Evolutionary conservation across 176 grass and related monocot genomes (phyloP), one percentile per base, ranked within the genome.

Genomic region (Otatea glauca): DNA sequence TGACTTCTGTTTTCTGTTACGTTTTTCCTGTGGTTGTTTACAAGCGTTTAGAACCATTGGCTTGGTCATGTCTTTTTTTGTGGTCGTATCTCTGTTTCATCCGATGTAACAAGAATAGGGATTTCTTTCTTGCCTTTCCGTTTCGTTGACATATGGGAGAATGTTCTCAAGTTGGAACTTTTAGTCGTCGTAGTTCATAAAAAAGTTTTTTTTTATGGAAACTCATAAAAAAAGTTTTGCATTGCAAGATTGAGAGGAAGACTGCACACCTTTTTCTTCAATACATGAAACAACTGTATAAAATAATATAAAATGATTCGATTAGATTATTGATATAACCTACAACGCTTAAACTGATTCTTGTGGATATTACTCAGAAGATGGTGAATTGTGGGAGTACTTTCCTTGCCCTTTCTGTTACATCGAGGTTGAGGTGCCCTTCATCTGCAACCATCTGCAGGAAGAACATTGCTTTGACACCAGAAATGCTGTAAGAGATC

Each of bases 401-500:
- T 92, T 97, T 35, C 92, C 92, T 50, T 97, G 94, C 82, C 92
- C 94, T 41, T 97, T 97, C 51, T 97, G 94, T 12, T 92, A 90
- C 65, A 84, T 97, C 74, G 92, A 97, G 77, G 94, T 97, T 16
- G 87, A 97, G 63, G 85, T 97, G 66, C 94, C 89, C 2, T 97
- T 88, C 84, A 91, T 94, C 72, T 79, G 82, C 65, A 90, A 50
- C 75, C 94, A 97, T 88, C 92, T 97, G 80, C 87, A 97, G 81
- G 92, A 97, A 70, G 94, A 97, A 45, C 94, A 97, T 59, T 97
- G 94, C 78, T 97, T 97, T 17, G 87, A 97, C 89, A 84, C 88
- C 29, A 88, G 80, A 84, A 97, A 97, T 82, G 92, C 85, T 23
- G 94, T 88, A 94, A 92, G 82, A 37, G 21, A 82, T 3, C 2